These are phyloP conservation scores for Chaetomidium leptoderma DNA, from an alignment of 495 filamentous ascomycete genomes.

Conservation along the genomic window DNA sequence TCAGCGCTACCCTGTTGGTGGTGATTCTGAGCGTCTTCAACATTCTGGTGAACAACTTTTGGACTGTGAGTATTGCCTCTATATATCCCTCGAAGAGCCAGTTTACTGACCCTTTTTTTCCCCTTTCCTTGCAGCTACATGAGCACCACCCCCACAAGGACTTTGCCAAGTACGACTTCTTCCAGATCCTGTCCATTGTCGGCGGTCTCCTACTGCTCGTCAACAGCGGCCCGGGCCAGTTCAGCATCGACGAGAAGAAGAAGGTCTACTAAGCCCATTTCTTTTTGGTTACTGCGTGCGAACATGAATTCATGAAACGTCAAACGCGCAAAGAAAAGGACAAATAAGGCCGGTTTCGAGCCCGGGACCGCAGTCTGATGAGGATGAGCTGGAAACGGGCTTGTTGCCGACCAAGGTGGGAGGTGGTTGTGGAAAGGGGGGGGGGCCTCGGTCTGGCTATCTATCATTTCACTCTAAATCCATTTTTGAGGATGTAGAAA, in stretches of 20 bases:
- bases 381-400: neutral
- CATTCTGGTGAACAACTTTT: conserved; percentile 98
- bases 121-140: conserved; percentile 70
- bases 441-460: neutral
- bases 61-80: conserved; percentile 70
- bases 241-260: conserved; percentile 99
- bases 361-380: neutral
- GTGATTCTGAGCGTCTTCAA: conserved; percentile 96
- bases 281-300: neutral
- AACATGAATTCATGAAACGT: neutral
- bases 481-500: conserved; percentile 16
- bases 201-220: conserved; percentile 91
- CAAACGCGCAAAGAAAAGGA: neutral
- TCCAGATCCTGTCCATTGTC: conserved; percentile 98
- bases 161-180: conserved; percentile 99
- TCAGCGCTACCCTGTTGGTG: conserved; percentile 89
- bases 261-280: conserved; percentile 69
- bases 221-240: conserved; percentile 96
- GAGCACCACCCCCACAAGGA: conserved; percentile 98
- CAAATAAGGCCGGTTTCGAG: neutral
- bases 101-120: neutral
- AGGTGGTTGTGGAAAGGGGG: neutral
- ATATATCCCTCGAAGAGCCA: neutral
- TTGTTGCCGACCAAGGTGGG: neutral
- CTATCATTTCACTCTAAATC: neutral